phyloP scores from a whole-genome alignment of 2,329 filamentous ascomycete genomes.

The Phoma herbarum region DNA sequence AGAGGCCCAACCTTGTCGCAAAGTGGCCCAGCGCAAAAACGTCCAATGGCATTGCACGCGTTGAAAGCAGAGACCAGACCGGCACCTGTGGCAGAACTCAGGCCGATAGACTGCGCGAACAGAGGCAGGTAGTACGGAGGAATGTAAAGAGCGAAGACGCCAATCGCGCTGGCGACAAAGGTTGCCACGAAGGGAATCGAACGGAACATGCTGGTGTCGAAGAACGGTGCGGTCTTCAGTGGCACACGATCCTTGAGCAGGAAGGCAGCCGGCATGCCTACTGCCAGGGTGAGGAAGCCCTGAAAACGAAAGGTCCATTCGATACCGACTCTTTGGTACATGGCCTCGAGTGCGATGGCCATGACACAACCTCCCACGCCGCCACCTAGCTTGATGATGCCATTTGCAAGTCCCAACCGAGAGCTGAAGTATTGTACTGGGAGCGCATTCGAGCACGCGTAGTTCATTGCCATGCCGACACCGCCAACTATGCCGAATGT shows the following conservation, averaged over 20 bases:
- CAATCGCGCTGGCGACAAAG: slow-evolving; percentile 35
- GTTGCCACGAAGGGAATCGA: slow-evolving; percentile 30
- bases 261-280: slow-evolving; percentile 37
- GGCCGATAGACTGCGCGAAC: slow-evolving; percentile 36
- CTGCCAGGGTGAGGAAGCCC: slow-evolving; percentile 33
- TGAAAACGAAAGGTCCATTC: slow-evolving; percentile 41
- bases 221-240: slow-evolving; percentile 29
- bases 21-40: slow-evolving; percentile 35
- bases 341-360: slow-evolving; percentile 35
- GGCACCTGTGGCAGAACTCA: slow-evolving; percentile 34
- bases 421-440: slow-evolving; percentile 41
- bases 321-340: slow-evolving; percentile 37
- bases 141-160: slow-evolving; percentile 40
- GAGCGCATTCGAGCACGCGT: slow-evolving; percentile 32
- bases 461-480: slow-evolving; percentile 49
- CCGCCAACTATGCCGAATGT: slow-evolving; percentile 59
- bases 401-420: slow-evolving; percentile 40
- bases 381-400: slow-evolving; percentile 40
- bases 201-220: slow-evolving; percentile 38
- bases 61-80: slow-evolving; percentile 40
- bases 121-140: slow-evolving; percentile 41
- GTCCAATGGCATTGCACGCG: slow-evolving; percentile 37
- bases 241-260: slow-evolving; percentile 37
- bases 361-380: slow-evolving; percentile 39
- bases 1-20: slow-evolving; percentile 43